Evolutionary conservation across 2,329 filamentous ascomycete genomes (phyloP).

Genomic region (Fusarium buxicola): DNA sequence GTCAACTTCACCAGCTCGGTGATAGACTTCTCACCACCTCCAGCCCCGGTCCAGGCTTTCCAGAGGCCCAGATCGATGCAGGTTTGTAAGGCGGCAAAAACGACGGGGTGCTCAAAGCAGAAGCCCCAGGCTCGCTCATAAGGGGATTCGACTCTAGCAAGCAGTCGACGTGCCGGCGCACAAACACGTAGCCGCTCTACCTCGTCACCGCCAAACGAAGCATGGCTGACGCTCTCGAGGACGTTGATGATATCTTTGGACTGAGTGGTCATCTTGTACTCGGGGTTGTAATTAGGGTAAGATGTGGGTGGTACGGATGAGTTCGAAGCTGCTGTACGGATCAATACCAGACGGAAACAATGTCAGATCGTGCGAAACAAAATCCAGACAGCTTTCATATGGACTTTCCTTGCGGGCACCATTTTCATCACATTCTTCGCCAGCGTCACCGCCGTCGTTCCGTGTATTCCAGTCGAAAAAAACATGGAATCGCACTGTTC

Average conservation of each 20-base stretch:
- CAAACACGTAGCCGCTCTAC: conserved; percentile 36
- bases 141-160: conserved; percentile 25
- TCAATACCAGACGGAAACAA: no score
- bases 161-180: conserved; percentile 13
- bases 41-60: conserved; percentile 19
- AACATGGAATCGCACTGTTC: conserved; percentile 22
- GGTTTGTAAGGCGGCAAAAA: conserved; percentile 29
- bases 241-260: conserved; percentile 12
- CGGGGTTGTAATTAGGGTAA: neutral
- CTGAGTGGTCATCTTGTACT: conserved; percentile 1
- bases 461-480: conserved; percentile 23
- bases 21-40: conserved; percentile 26
- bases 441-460: conserved; percentile 12
- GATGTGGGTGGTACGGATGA: no score
- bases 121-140: conserved; percentile 36
- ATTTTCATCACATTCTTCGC: conserved; percentile 14
- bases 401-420: conserved; percentile 8
- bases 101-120: conserved; percentile 34
- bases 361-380: conserved; percentile 22
- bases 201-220: conserved; percentile 17
- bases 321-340: no score
- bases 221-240: conserved; percentile 13
- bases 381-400: conserved; percentile 19
- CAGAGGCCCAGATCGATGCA: conserved; percentile 27
- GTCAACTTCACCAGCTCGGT: conserved; percentile 23